Percentiles rank a stretch among this genome's conserved stretches.
These are phyloP conservation scores for Kwoniella sp. DNA, from an alignment of 768 basidiomycete genomes.

Conservation along the genomic window DNA sequence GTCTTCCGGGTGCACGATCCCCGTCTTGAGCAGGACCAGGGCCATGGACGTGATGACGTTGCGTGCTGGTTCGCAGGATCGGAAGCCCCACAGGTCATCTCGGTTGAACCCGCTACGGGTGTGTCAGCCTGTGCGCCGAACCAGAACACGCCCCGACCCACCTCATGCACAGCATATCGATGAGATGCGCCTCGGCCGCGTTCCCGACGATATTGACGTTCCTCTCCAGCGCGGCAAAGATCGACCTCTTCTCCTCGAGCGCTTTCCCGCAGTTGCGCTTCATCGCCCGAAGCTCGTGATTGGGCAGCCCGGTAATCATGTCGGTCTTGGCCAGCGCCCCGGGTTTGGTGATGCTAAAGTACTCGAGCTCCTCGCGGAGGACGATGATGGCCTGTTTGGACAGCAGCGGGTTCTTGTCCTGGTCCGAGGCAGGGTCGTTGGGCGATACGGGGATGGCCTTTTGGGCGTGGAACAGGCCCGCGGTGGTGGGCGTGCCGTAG, in stretches of 20 bases:
- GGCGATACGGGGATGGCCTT: constrained; percentile 54
- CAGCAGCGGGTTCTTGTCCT: constrained; percentile 76
- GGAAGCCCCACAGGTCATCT: constrained; percentile 97
- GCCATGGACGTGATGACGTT: constrained; percentile 99
- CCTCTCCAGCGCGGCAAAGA: constrained; percentile 95
- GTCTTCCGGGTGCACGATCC: constrained; percentile 66
- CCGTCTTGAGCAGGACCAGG: constrained; percentile 93
- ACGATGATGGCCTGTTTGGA: constrained; percentile 98
- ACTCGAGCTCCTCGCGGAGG: constrained; percentile 94
- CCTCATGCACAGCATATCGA: constrained; percentile 99
- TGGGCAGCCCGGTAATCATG: constrained; percentile 51
- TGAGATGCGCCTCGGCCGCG: constrained; percentile 95
- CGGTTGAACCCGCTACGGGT: constrained; percentile 80
- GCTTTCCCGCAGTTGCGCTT: constrained; percentile 83
- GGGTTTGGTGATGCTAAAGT: constrained; percentile 78
- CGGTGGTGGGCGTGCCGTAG: constrained; percentile 71
- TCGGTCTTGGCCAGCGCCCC: constrained; percentile 20
- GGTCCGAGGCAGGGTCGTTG: constrained; percentile 12
- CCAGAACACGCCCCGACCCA: constrained; percentile 53
- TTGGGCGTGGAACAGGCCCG: constrained; percentile 61
- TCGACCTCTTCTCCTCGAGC: constrained; percentile 81
- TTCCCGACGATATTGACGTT: constrained; percentile 99
- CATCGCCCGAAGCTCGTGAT: constrained; percentile 68
- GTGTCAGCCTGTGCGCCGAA: not conserved
- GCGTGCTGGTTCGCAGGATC: constrained; percentile 88